These are phyloP conservation scores for Suillus hirtellus DNA, from an alignment of 768 basidiomycete genomes.

Conservation along the genomic window DNA sequence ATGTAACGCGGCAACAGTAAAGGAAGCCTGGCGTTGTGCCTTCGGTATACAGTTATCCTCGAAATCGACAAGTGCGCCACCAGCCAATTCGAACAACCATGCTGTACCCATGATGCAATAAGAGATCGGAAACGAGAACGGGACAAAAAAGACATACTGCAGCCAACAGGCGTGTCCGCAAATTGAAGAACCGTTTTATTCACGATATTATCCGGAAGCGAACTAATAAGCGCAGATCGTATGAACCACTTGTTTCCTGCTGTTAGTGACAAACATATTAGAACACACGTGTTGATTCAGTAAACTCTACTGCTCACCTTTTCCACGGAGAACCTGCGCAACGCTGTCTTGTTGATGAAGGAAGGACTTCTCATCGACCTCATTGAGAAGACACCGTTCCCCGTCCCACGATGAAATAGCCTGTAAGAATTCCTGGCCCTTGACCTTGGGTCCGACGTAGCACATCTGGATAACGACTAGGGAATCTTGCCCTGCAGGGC, in stretches of 20 bases:
- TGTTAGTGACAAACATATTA: conserved; percentile 25
- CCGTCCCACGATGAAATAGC: conserved; percentile 90
- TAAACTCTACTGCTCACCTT: conserved; percentile 46
- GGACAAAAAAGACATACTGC: conserved; percentile 59
- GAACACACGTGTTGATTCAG: not conserved
- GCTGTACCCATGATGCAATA: conserved; percentile 42
- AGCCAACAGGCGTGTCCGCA: conserved; percentile 82
- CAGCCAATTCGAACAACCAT: conserved; percentile 91
- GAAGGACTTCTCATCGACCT: conserved; percentile 89
- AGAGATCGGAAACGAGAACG: conserved; percentile 2
- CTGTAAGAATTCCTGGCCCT: conserved; percentile 75
- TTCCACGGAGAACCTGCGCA: conserved; percentile 84
- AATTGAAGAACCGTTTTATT: conserved; percentile 82
- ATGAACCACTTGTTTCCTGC: conserved; percentile 90
- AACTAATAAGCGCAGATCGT: conserved; percentile 79
- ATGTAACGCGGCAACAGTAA: conserved; percentile 87
- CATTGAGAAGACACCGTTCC: conserved; percentile 82
- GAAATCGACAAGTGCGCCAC: conserved; percentile 73
- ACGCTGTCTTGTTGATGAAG: conserved; percentile 90
- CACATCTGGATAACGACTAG: conserved; percentile 92
- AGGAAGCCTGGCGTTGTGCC: conserved; percentile 74
- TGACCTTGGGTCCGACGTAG: conserved; percentile 74
- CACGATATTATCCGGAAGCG: conserved; percentile 84
- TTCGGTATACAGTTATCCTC: conserved; percentile 76
- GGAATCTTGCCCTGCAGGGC: conserved; percentile 80